phyloP scores from a whole-genome alignment of 2,329 filamentous ascomycete species.

The Diplodia intermedia region DNA sequence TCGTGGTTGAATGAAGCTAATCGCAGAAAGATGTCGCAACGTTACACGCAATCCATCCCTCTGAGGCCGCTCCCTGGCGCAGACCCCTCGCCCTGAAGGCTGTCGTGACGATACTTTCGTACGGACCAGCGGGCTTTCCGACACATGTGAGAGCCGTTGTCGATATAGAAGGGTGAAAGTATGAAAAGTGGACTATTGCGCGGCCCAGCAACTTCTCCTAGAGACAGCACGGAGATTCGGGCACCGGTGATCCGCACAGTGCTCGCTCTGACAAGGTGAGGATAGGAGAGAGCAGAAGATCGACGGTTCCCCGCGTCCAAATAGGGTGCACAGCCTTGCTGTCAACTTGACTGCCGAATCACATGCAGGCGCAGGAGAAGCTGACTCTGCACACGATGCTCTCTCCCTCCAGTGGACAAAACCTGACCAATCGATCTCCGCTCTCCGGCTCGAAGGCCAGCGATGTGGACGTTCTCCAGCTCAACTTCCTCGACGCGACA shows the following conservation, averaged over 20 bases:
- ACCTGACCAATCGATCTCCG: background rate
- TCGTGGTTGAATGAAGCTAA: background rate
- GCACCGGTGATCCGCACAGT: background rate
- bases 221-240: background rate
- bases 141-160: constrained; percentile 3
- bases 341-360: background rate
- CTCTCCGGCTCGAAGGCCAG: background rate
- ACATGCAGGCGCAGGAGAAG: background rate
- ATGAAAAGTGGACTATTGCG: constrained; percentile 10
- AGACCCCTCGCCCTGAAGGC: background rate
- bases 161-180: background rate
- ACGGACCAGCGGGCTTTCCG: background rate
- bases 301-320: background rate
- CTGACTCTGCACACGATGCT: background rate
- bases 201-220: background rate
- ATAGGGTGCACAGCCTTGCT: background rate
- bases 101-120: background rate
- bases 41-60: background rate
- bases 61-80: background rate
- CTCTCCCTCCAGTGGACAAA: background rate
- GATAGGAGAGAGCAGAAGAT: background rate
- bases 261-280: background rate
- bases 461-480: too few relatives aligned
- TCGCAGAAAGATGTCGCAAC: background rate
- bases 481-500: background rate